Base-by-base conservation (phyloP, 1,284 basidiomycete genomes). In the Sanghuangporus sanghuang region DNA sequence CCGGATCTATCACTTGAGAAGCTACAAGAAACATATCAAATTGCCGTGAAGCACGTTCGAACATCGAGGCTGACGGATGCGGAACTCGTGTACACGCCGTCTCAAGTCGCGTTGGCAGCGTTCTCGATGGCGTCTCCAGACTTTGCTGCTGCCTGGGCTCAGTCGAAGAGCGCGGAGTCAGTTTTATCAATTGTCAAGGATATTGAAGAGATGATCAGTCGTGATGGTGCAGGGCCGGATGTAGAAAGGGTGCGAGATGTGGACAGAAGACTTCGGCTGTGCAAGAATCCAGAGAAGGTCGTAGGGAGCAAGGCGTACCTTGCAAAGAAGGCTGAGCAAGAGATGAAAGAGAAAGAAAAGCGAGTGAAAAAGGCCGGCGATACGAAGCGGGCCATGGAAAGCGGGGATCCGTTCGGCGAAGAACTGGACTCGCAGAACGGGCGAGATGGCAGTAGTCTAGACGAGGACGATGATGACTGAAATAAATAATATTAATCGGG, bases 201-300 rank as follows among this genome's bases (percentile, higher is more conserved):
- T 21, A 82, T 96, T 66, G 81, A 85, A 68, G 69, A 69, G 4
- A 72, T 89, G 70, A 86, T 96, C 52, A 71, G 73, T 7, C 71
- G 77, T 16, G 73, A 81, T n/a, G 86, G 89, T n/a, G 76, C 78
- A 36, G 79, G 82, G 27, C 85, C 93, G 16, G 83, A 92, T 65
- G 81, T 95, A n/a, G 92, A 93, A 66, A 80, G 83, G 42, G 93
- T 96, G 18, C 89, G 91, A 39, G 88, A 92, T 70, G 87, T 97
- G 4, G 96, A 98, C 73, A 84, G 89, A 71, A 81, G 93, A 54
- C 77, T 98, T 53, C 89, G 85, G 71, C 71, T 89, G 48, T 97
- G 95, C 78, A 92, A 93, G 72, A 97, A 98, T 71, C 95, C 96
- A 6, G 94, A 95, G 74, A 96, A 95, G 73, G 87, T 96, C 11